Percentiles rank a stretch among this genome's conserved stretches.
phyloP scores from a whole-genome alignment of 805 yeast species.

The Groenewaldozyma salmanticensis region DNA sequence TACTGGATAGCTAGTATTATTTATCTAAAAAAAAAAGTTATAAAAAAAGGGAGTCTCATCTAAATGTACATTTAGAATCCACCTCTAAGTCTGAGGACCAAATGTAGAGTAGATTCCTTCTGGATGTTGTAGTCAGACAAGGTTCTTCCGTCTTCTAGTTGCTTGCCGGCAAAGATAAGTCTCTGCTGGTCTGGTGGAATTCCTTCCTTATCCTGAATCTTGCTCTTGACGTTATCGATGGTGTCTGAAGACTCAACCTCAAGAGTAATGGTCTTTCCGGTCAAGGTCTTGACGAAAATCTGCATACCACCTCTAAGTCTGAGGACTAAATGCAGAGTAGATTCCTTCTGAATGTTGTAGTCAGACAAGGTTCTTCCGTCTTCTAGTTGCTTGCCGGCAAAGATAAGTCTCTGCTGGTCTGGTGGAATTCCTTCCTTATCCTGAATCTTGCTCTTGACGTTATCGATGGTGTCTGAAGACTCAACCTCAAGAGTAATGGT shows the following conservation, averaged over 20 bases:
- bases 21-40: background rate
- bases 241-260: slow-evolving; percentile 99
- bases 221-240: slow-evolving; percentile 96
- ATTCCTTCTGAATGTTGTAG: slow-evolving; percentile 92
- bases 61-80: slow-evolving; percentile 8
- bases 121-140: slow-evolving; percentile 99
- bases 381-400: slow-evolving; percentile 93
- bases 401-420: slow-evolving; percentile 89
- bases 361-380: slow-evolving; percentile 91
- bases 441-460: slow-evolving; percentile 88
- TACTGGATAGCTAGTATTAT: background rate
- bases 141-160: slow-evolving; percentile 98
- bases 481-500: slow-evolving; percentile 84
- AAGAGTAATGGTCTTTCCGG: slow-evolving; percentile 97
- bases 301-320: slow-evolving; percentile 78
- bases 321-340: slow-evolving; percentile 72
- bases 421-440: slow-evolving; percentile 97
- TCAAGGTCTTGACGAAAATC: slow-evolving; percentile 98
- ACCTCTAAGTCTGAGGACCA: slow-evolving; percentile 96
- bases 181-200: slow-evolving; percentile 99
- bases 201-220: slow-evolving; percentile 99
- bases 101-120: slow-evolving; percentile 96
- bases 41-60: background rate
- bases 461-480: slow-evolving; percentile 90
- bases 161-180: slow-evolving; percentile 99